Base-by-base conservation (phyloP, 129 eudicot species). In the Chrysanthemum seticuspe region DNA sequence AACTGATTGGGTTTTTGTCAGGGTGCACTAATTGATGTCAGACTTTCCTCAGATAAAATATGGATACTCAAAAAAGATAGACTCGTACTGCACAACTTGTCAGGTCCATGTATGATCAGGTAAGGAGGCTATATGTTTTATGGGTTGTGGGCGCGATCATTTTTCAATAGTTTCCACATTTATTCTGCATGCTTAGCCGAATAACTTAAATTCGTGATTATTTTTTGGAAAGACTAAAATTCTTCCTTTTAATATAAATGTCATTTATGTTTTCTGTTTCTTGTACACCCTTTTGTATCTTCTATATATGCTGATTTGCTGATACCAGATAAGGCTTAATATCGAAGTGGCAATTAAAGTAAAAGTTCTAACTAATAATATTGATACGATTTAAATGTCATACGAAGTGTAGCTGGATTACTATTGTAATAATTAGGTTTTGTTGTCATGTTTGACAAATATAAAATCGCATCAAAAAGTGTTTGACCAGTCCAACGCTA, bases 1-100 rank as follows among this genome's bases (percentile, higher is more conserved):
- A 27, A 31, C 72, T 51, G 59, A 56, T 63, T 70, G 56, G 77
- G 50, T 68, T 8, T 69, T 19, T 69, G 53, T 76, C 72, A 87
- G 98, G 92, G 86, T 65, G 80, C 82, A 71, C 79, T 80, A 45
- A 78, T 90, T 76, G 96, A 87, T 83, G 87, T 94, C 63, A 87
- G 71, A 81, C 80, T 93, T 67, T 76, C 86, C 21, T 84, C 91
- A 78, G 74, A 72, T 81, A 85, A 84, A 73, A 80, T 93, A 55
- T 93, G 92, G 92, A 73, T 93, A 63, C 91, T 93, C 27, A 87
- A 86, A 74, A 95, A 81, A 82, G 91, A 93, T 31, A 87, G 89
- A 68, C 71, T 90, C 36, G 56, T 84, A 52, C 67, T 74, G 80
- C 85, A 78, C 68, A 86, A 70, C 69, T 68, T 92, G 21, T 74